Base-by-base conservation (phyloP, 2,329 filamentous ascomycete genomes). In the Onygenales sp. region DNA sequence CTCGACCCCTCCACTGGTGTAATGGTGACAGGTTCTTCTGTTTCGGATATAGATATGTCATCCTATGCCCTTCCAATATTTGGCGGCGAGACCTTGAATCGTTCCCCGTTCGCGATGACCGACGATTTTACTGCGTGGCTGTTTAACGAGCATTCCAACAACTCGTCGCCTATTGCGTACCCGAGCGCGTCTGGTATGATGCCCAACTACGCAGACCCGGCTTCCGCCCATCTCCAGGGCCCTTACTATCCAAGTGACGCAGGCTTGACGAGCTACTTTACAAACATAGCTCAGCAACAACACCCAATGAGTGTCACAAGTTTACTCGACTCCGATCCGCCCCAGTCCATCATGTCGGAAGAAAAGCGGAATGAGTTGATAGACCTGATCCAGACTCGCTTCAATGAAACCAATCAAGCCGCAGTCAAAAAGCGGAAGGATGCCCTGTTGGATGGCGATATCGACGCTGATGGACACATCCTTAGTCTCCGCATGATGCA, bases 401-500 rank as follows among this genome's bases (percentile, higher is more conserved):
- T 95, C 67, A 85, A 90, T 59, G 89, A 94, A 60, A 85, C 84
- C 21, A 84, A 88, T 31, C 82, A 89, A 61, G 80, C 87, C 1
- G 84, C 86, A 0, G 79, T 87, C 32, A 83, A 86, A 57, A 84
- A 85, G 58, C 82, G 85, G 57, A 89, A 90, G 63, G 87, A 89
- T 49, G 80, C 79, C 49, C 81, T 96, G 31, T 74, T 95, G 53
- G 84, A 89, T 32, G 92, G 91, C 11, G 84, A 95, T 63, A 81
- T 86, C 51, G 81, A 84, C 53, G 74, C 77, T 47, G 74, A 79
- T 44, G 69, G 70, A 32, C 82, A 85, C 61, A 78, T 83, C 39
- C 74, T 97, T 57, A 95, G 92, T 68, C 78, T 91, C 62, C 83
- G 86, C 63, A 96, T 95, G 89, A 94, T 97, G 87, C 89, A 96